Base-by-base conservation (phyloP, 1,139 yeast species). In the Debaryomyces fabryi region DNA sequence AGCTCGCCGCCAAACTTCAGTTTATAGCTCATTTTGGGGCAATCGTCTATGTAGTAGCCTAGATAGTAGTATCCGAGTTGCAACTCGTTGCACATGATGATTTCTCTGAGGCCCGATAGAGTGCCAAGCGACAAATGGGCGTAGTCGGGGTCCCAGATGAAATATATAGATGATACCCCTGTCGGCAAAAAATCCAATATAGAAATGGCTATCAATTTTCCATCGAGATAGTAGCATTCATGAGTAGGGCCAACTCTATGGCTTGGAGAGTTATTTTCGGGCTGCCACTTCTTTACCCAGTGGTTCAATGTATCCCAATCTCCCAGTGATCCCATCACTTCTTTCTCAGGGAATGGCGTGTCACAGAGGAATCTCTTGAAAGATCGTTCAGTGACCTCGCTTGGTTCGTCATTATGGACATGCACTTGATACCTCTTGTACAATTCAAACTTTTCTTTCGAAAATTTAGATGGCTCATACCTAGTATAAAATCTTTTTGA, bases 111-210 rank as follows among this genome's bases (percentile, higher is more conserved):
- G 0, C 90, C 95, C 49, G 92, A 83, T 2, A 91, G 63, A 27
- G 89, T 88, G 0, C 98, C 98, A 35, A 91, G 65, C 0, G 91
- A 86, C 52, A 86, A 68, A 49, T 81, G 75, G 2, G 85, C 83
- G 62, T 76, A 86, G 51, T 83, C 92, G 0, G 96, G 96, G 60
- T 91, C 95, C 89, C 96, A 90, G 15, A 91, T 82, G 59, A 91
- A 87, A 60, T 91, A 92, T 1, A 92, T 93, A 0, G 96, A 85
- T 0, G 96, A 89, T 0, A 92, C 65, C 0, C 92, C 87, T 15
- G 81, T 66, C 0, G 96, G 96, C 34, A 92, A 64, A 30, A 91
- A 71, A 63, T 92, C 98, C 24, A 88, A 63, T 0, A 91, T 88
- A 0, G 90, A 89, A 30, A 92, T 68, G 0, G 95, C 97, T 36